These are phyloP conservation scores for Leptoxyphium fumago DNA, from an alignment of 2,329 filamentous ascomycete species.

Conservation along the genomic window DNA sequence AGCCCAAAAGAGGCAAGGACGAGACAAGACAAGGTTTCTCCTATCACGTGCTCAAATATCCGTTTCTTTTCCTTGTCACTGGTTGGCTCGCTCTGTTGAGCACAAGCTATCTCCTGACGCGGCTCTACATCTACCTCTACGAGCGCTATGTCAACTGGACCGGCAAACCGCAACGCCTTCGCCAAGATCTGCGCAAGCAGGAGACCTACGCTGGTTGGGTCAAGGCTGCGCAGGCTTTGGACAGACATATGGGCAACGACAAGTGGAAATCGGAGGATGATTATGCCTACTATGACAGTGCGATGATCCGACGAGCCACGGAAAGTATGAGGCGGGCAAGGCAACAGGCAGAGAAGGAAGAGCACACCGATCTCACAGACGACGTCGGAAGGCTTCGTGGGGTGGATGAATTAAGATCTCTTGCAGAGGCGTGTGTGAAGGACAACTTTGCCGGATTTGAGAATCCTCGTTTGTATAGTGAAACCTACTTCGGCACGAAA, in stretches of 20 bases:
- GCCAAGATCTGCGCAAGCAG: conserved; percentile 56
- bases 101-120: conserved; percentile 61
- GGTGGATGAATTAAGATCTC: conserved; percentile 58
- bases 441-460: conserved; percentile 95
- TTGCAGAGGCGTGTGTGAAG: conserved; percentile 87
- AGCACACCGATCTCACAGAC: conserved; percentile 25
- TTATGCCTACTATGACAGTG: conserved; percentile 71
- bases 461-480: conserved; percentile 85
- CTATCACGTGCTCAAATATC: conserved; percentile 84
- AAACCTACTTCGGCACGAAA: conserved; percentile 98
- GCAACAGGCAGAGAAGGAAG: conserved; percentile 38
- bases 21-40: conserved; percentile 90
- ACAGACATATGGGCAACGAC: conserved; percentile 66
- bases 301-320: conserved; percentile 64
- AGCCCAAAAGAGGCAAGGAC: conserved; percentile 47
- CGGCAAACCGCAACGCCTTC: conserved; percentile 57
- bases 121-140: conserved; percentile 82
- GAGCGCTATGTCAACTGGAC: conserved; percentile 87
- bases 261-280: conserved; percentile 62
- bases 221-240: conserved; percentile 60
- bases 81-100: conserved; percentile 67
- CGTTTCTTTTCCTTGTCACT: conserved; percentile 64
- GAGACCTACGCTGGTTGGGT: conserved; percentile 76
- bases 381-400: conserved; percentile 29
- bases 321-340: conserved; percentile 57